phyloP scores from a whole-genome alignment of 306 rosid genomes.

The Lithocarpus polystachyus region DNA sequence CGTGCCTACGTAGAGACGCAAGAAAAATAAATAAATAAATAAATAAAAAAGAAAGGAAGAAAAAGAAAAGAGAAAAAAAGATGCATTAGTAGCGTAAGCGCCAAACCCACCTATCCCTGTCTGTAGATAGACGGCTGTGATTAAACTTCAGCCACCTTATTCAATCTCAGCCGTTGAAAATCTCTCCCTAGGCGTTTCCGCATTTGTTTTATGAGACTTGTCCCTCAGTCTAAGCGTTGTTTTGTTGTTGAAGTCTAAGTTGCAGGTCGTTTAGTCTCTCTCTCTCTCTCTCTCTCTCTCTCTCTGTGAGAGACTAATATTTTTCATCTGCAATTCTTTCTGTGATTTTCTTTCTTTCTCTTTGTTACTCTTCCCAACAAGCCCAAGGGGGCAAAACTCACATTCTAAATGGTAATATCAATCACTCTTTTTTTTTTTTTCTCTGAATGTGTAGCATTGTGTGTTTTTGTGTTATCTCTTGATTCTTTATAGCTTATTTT shows the following conservation, averaged over 20 bases:
- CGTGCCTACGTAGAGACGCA: constrained; percentile 56
- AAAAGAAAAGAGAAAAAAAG: constrained; percentile 33
- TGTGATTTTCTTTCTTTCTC: constrained; percentile 1
- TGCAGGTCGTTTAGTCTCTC: constrained; percentile 45
- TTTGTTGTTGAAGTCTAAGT: constrained; percentile 56
- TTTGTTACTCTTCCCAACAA: background rate
- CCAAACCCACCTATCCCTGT: constrained; percentile 60
- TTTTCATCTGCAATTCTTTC: constrained; percentile 11
- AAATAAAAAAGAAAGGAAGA: background rate
- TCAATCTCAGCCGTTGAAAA: constrained; percentile 49
- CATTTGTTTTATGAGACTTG: constrained; percentile 40
- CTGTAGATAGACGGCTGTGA: constrained; percentile 37
- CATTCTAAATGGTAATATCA: constrained; percentile 19
- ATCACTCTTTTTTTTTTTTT: background rate
- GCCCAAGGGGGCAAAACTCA: constrained; percentile 5
- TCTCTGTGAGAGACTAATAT: background rate
- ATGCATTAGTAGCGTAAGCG: constrained; percentile 90
- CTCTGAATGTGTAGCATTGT: background rate
- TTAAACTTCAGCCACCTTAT: constrained; percentile 43
- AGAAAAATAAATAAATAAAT: constrained; percentile 30
- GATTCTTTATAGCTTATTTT: background rate
- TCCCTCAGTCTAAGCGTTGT: constrained; percentile 44
- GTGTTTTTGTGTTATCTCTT: background rate
- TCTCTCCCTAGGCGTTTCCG: background rate
- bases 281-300: constrained; percentile 24